phyloP scores from a whole-genome alignment of 2,329 filamentous ascomycete genomes.

The Diaporthe vexans region DNA sequence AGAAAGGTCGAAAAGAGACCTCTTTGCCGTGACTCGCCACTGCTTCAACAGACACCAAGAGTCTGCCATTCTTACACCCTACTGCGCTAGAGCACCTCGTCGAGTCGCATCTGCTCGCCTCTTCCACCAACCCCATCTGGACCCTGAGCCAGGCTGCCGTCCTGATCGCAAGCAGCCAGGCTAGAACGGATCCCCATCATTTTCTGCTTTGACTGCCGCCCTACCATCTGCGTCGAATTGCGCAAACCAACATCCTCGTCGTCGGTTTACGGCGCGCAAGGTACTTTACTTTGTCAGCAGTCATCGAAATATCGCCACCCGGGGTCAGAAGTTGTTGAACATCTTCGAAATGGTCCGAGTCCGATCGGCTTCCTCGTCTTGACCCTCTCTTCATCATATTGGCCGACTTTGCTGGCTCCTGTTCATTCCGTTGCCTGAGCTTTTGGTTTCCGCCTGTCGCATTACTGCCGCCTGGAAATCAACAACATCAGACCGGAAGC shows the following conservation, averaged over 20 bases:
- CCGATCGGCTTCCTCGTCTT: slow-evolving; percentile 2
- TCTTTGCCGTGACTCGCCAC: slow-evolving; percentile 11
- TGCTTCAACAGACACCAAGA: slow-evolving; percentile 13
- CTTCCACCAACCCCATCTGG: slow-evolving; percentile 15
- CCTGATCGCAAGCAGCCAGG: slow-evolving; percentile 32
- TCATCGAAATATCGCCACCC: slow-evolving; percentile 29
- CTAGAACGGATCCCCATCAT: slow-evolving; percentile 16
- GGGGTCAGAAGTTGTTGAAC: slow-evolving; percentile 20
- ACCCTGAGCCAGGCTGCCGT: not conserved
- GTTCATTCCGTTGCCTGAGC: slow-evolving; percentile 24
- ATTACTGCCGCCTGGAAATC: slow-evolving; percentile 6
- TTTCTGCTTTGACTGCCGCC: slow-evolving; percentile 14
- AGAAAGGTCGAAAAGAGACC: not conserved
- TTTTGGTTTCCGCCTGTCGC: slow-evolving; percentile 18
- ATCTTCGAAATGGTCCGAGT: slow-evolving; percentile 40
- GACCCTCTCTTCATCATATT: not conserved
- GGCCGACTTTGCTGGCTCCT: slow-evolving; percentile 14
- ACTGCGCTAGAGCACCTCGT: not conserved
- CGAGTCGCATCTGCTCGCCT: slow-evolving; percentile 35
- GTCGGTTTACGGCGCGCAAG: not conserved
- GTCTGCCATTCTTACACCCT: slow-evolving; percentile 8
- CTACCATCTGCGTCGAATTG: slow-evolving; percentile 26
- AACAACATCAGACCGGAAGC: slow-evolving; percentile 11
- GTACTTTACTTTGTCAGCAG: slow-evolving; percentile 30
- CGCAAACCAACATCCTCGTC: not conserved